These are phyloP conservation scores for Colletotrichum sublineola DNA, from an alignment of 2,329 filamentous ascomycete species.

Conservation along the genomic window DNA sequence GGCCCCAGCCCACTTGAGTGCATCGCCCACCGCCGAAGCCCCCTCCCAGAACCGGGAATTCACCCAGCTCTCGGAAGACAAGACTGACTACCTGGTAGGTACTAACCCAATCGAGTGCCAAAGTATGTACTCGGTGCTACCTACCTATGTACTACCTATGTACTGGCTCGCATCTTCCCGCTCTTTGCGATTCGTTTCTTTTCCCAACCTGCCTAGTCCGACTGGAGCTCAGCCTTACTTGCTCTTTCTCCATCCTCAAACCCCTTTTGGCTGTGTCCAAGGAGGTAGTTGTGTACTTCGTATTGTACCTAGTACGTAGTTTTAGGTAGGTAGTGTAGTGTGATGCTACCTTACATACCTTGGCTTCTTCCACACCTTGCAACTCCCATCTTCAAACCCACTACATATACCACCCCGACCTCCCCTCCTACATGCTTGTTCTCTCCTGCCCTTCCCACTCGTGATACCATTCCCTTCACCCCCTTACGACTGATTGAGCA, in stretches of 20 bases:
- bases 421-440: conserved; percentile 8
- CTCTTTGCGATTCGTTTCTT: conserved; percentile 28
- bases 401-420: conserved; percentile 41
- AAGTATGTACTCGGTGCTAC: too few species aligned
- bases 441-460: conserved; percentile 9
- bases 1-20: conserved; percentile 34
- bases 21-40: conserved; percentile 40
- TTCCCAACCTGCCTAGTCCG: background rate
- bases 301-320: too few species aligned
- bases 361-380: conserved; percentile 10
- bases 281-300: background rate
- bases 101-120: too few species aligned
- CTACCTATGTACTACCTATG: background rate
- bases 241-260: background rate
- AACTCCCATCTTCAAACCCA: conserved; percentile 7
- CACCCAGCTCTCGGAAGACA: background rate
- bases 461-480: conserved; percentile 6
- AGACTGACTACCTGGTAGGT: background rate
- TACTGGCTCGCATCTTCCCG: conserved; percentile 25
- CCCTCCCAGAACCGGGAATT: conserved; percentile 1
- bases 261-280: conserved; percentile 11
- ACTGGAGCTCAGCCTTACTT: conserved; percentile 38
- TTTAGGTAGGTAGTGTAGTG: too few species aligned
- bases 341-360: background rate
- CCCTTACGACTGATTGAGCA: conserved; percentile 19